These are phyloP conservation scores for Macrophomina tecta DNA, from an alignment of 2,329 filamentous ascomycete species.

Conservation along the genomic window DNA sequence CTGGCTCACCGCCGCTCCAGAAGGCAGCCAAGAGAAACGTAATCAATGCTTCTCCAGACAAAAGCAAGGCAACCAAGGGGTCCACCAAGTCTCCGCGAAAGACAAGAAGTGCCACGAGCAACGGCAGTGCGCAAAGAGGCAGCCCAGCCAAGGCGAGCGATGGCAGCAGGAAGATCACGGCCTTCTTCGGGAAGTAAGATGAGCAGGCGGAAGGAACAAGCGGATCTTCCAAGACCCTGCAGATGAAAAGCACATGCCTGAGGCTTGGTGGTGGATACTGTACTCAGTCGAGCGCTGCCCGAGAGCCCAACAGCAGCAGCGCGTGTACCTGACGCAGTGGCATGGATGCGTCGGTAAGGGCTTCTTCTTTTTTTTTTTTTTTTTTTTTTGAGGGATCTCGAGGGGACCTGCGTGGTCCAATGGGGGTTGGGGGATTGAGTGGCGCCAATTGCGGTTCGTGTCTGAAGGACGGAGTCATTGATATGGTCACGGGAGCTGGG, in stretches of 20 bases:
- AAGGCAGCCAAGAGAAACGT: constrained; percentile 43
- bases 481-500: constrained; percentile 22
- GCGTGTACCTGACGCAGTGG: constrained; percentile 9
- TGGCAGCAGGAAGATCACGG: constrained; percentile 64
- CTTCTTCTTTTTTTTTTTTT: not conserved
- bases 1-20: constrained; percentile 17
- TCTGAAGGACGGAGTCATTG: constrained; percentile 21
- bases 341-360: not conserved
- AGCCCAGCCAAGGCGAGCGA: constrained; percentile 36
- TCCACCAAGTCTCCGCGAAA: constrained; percentile 44
- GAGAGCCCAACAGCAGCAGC: not conserved
- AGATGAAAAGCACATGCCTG: not conserved
- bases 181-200: constrained; percentile 59
- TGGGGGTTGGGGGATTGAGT: not conserved
- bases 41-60: constrained; percentile 6
- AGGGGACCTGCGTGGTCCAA: constrained; percentile 14
- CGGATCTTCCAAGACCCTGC: constrained; percentile 13
- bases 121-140: constrained; percentile 48
- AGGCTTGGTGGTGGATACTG: not conserved
- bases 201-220: constrained; percentile 19
- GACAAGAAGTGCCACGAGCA: constrained; percentile 63
- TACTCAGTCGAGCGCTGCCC: not conserved
- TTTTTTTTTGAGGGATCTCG: not conserved
- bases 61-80: constrained; percentile 34
- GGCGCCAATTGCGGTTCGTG: constrained; percentile 24